Base-by-base conservation (phyloP, 2,329 filamentous ascomycete genomes). In the Fusarium zealandicum region DNA sequence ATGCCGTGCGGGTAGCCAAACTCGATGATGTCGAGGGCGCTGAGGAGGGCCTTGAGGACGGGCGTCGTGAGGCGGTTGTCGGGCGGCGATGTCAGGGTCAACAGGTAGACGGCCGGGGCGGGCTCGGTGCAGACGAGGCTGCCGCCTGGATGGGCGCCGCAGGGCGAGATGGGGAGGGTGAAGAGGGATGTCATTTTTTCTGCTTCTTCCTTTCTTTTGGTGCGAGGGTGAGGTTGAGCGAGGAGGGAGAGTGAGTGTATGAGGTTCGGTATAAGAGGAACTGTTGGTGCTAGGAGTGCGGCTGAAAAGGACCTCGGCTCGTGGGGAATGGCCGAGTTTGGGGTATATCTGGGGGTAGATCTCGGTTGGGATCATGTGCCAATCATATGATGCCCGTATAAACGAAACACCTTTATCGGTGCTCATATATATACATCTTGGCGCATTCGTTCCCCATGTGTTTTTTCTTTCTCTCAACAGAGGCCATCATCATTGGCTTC, bases 11-110 rank as follows among this genome's bases (percentile, higher is more conserved):
- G 79, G 66, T 88, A 80, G 40, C 70, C 80, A 54, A 86, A 82
- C 72, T 92, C 88, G 67, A 95, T 76, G 17, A 90, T 85, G 75
- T 95, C 90, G 57, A 95, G 84, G 4, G 90, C 88, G 10, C 86
- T 77, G 27, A 90, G 76, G 31, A 93, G 73, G 11, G 90, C 81
- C 52, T 82, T 77, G 75, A 87, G 88, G 67, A 92, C 89, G 32
- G 80, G 75, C 1, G 86, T 85, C 1, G 86, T 88, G 38, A 93
- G 81, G 31, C 90, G 84, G 75, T 93, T 95, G 75, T 95, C 90
- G 1, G 87, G 85, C 1, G 88, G 85, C 9, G 86, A 88, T 51
- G 77, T 77, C 72, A 90, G 89, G 20, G 88, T 89, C 25, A 93
- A 79, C 18, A 93, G 78, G 74, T 95, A 95, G 69, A 91, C 80